Evolutionary conservation across 495 filamentous ascomycete genomes (phyloP).

Genomic region (Hypoxylon fuscum): DNA sequence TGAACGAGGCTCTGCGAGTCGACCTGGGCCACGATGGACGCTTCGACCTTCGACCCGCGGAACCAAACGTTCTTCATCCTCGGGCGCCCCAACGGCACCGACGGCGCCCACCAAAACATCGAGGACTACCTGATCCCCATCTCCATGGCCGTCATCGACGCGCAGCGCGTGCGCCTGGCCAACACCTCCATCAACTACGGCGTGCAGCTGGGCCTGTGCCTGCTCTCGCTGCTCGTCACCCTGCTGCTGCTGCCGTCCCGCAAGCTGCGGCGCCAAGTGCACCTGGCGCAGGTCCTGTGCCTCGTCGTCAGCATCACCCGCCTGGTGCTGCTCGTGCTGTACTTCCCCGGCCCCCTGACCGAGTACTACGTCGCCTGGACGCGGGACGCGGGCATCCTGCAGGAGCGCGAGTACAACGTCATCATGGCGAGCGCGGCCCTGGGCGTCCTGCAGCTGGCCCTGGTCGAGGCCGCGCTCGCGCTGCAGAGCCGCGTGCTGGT

Average conservation of each 20-base stretch:
- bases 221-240: conserved; percentile 17
- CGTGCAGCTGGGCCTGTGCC: conserved; percentile 27
- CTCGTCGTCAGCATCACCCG: conserved; percentile 11
- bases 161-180: conserved; percentile 30
- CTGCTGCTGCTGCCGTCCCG: conserved; percentile 22
- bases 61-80: conserved; percentile 34
- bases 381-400: conserved; percentile 16
- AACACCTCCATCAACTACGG: conserved; percentile 36
- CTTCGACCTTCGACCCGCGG: conserved; percentile 22
- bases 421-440: conserved; percentile 14
- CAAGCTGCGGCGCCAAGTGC: conserved; percentile 20
- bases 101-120: background rate
- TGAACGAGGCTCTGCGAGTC: no score
- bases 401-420: conserved; percentile 5
- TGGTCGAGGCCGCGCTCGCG: conserved; percentile 23
- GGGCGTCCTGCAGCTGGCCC: conserved; percentile 22
- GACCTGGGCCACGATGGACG: conserved; percentile 7
- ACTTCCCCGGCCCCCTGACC: conserved; percentile 35
- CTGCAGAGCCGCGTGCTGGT: conserved; percentile 24
- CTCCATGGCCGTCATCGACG: conserved; percentile 23
- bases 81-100: background rate
- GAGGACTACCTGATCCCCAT: conserved; percentile 11
- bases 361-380: conserved; percentile 38
- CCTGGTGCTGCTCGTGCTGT: conserved; percentile 20
- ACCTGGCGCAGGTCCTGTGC: conserved; percentile 14